A percentile compares a stretch with the other conserved stretches of the same genome.
phyloP scores from a whole-genome alignment of 495 filamentous ascomycete genomes.

The Bathelium albidoporum region DNA sequence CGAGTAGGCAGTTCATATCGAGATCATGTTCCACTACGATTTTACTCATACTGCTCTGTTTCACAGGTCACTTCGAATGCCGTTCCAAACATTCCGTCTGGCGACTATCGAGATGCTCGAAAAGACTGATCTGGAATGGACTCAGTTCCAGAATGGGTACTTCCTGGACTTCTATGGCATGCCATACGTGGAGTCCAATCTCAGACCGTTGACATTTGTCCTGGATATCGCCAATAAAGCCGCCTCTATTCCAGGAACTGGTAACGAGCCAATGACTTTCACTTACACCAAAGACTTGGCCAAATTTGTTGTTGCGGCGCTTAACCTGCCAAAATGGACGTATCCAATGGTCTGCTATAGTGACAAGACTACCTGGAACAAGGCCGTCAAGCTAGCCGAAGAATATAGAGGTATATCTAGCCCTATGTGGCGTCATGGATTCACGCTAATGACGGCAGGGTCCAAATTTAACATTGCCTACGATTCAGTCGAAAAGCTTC shows the following conservation, averaged over 20 bases:
- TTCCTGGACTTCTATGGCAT: slow-evolving; percentile 49
- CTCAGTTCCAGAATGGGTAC: slow-evolving; percentile 39
- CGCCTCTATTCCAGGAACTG: slow-evolving; percentile 44
- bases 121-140: slow-evolving; percentile 35
- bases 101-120: not conserved
- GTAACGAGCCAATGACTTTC: slow-evolving; percentile 39
- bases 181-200: slow-evolving; percentile 35
- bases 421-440: not conserved
- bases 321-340: slow-evolving; percentile 32
- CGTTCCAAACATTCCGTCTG: slow-evolving; percentile 5
- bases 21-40: not conserved
- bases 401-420: not conserved
- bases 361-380: slow-evolving; percentile 15
- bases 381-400: slow-evolving; percentile 25
- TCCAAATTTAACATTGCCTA: slow-evolving; percentile 41
- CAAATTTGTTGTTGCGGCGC: slow-evolving; percentile 36
- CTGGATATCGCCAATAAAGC: slow-evolving; percentile 37
- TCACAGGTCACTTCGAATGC: not conserved
- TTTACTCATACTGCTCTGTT: not conserved
- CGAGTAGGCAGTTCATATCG: slow-evolving; percentile 4
- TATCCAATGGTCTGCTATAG: slow-evolving; percentile 1
- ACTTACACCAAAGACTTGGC: slow-evolving; percentile 46
- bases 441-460: slow-evolving; percentile 24
- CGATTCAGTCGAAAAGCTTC: slow-evolving; percentile 39
- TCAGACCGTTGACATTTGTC: slow-evolving; percentile 34